Evolutionary conservation across 164 flowering plant species (phyloP), one percentile per base, ranked within the genome.

Genomic region (Taxillus chinensis): DNA sequence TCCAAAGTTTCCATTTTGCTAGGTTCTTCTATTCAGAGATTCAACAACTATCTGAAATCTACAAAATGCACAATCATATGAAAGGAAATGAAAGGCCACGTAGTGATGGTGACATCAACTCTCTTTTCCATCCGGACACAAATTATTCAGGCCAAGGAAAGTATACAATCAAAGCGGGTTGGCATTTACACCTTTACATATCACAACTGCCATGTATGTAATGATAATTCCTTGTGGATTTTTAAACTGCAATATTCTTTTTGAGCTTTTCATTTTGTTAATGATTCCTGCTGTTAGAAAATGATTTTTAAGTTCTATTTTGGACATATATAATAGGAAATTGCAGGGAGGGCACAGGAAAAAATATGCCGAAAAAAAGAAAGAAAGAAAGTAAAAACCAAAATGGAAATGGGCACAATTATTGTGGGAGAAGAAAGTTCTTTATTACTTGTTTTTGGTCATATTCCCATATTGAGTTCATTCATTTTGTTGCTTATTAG

Each of bases 171-270:
- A 81, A 68, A 75, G 70, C 59, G 5, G 96, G 93, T 13, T 90
- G 85, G 87, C 65, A 77, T 41, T 76, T 93, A 37, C 99, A 93
- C 77, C 57, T 93, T 39, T 93, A 93, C 72, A 77, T 90, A 63
- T 83, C 97, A 7, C 97, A 93, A 74, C 66, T 87, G 69, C 99
- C 99, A 67, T 93, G 99, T 93, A 77, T 71, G 83, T 78, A 9
- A 55, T 58, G 61, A n/a, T 56, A 39, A 13, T 43, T 5, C 12
- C 57, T n/a, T 49, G 45, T 59, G 6, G 37, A 14, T 48, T 14
- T 55, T 56, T 42, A 2, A 63, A 45, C 45, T 43, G 8, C 46
- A 43, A 43, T 43, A 5, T 43, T 43, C 46, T 43, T 43, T 27
- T 27, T 27, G 27, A 27, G 1, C 27, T 27, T 27, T 27, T 27